Base-by-base conservation (phyloP, 129 eudicot species). In the Smallanthus sonchifolius region DNA sequence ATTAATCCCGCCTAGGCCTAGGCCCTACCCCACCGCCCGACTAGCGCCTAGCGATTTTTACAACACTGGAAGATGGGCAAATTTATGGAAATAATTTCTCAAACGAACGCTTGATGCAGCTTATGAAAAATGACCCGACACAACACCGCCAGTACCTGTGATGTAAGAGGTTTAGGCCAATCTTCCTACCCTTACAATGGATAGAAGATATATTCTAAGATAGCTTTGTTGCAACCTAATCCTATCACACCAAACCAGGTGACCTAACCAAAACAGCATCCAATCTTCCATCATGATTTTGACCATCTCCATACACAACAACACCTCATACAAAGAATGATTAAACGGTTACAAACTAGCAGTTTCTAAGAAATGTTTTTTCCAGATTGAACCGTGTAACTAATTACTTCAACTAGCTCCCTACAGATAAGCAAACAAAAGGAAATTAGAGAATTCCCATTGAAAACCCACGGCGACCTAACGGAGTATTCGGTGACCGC, bases 51-150 rank as follows among this genome's bases (percentile, higher is more conserved):
- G n/a, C n/a, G n/a, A n/a, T n/a, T n/a, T n/a, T n/a, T n/a, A n/a
- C n/a, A n/a, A n/a, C n/a, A n/a, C n/a, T n/a, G n/a, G 65, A 65
- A 65, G 65, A 38, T 14, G 65, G 79, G 37, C 39, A 75, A 7
- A 30, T 3, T 45, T 10, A 63, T 61, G 60, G 56, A 62, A 14
- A 43, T 19, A 69, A 61, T n/a, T 34, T 62, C 59, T 65, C 55
- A 36, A 63, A 15, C 24, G 7, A 39, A 48, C 65, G 10, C 49
- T 59, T 11, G 52, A 49, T 2, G 13, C 36, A 9, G 30, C 35
- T n/a, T n/a, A 36, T 1, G 17, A 69, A 34, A 36, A 17, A 0
- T 6, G 15, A 5, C 14, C 6, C 16, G 36, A 14, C 44, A 62
- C 30, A 14, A 13, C 24, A 37, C 11, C 28, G 15, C 16, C 16